Evolutionary conservation across 148 eudicot species (phyloP), one percentile per base, ranked within the genome.

Genomic region (Cornus controversa): DNA sequence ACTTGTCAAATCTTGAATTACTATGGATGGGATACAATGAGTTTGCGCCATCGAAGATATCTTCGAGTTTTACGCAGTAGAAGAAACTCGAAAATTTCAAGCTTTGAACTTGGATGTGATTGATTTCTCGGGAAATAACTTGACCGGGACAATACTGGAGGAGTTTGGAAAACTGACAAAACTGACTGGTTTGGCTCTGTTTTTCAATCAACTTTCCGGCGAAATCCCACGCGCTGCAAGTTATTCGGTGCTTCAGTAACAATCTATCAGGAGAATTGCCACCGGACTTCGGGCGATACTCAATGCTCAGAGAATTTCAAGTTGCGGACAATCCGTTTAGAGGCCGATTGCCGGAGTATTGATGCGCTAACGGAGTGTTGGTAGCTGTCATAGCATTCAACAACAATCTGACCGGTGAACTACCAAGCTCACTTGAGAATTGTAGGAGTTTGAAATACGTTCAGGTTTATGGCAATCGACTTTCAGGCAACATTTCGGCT

Each of bases 221-320:
- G 81, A 67, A 26, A 66, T 84, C 13, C 84, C 84, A 0, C 67
- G 2, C 31, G 7, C 42, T 84, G 68, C 58, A 9, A 40, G 79
- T 74, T 50, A 0, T 84, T 34, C 26, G 42, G 53, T 34, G 81
- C 54, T 84, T 11, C 20, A 74, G 27, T 65, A 84, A 81, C 31
- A 80, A 78, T 58, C 71, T 84, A 14, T 77, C 82, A 20, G 87
- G 87, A 14, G 74, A 24, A 67, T 24, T 84, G 77, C 81, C 87
- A 40, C 84, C 75, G n/a, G 84, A 84, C 26, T 75, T 84, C 0
- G 50, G 87, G 13, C 40, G 70, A 63, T 72, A 73, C 74, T 84
- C 87, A 1, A 71, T 10, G 54, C 84, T 84, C 26, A 29, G 13
- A 28, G 71, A 2, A 2, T 78, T 84, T 34, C 70, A 84, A 25